Evolutionary conservation across 2,329 filamentous ascomycete species (phyloP).

Genomic region (Xylaria sp.): DNA sequence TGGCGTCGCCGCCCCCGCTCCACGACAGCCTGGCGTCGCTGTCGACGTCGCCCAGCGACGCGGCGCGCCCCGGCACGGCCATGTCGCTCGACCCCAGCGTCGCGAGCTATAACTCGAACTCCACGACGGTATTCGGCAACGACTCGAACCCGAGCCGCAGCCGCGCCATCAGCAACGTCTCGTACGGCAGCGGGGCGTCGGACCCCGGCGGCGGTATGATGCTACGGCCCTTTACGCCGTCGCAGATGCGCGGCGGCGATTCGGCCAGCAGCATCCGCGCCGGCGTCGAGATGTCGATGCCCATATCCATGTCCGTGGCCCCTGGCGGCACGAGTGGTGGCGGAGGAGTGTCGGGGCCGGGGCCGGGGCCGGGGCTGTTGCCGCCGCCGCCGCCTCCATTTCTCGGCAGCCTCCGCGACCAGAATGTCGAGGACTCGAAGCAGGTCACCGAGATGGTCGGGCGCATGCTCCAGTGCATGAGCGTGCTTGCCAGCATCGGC

Average conservation of each 20-base stretch:
- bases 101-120: conserved; percentile 79
- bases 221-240: conserved; percentile 56
- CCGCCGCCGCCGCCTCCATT: neutral
- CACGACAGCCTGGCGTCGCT: conserved; percentile 50
- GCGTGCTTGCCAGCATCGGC: conserved; percentile 78
- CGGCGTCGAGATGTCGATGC: no score
- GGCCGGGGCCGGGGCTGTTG: no score
- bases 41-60: conserved; percentile 51
- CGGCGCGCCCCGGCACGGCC: conserved; percentile 68
- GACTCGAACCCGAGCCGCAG: conserved; percentile 60
- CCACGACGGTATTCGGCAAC: conserved; percentile 76
- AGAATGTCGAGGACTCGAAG: conserved; percentile 68
- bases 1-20: conserved; percentile 57
- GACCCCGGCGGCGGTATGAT: conserved; percentile 47
- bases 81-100: conserved; percentile 73
- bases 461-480: conserved; percentile 94
- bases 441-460: conserved; percentile 93
- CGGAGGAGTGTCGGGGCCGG: no score
- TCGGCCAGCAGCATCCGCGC: conserved; percentile 18
- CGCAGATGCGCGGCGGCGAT: conserved; percentile 33
- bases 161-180: conserved; percentile 85
- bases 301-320: no score
- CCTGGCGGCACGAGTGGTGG: no score
- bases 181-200: conserved; percentile 56
- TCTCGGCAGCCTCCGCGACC: conserved; percentile 52